Evolutionary conservation across 164 flowering plant genomes (phyloP), one percentile per base, ranked within the genome.

Genomic region (Liquidambar formosana): DNA sequence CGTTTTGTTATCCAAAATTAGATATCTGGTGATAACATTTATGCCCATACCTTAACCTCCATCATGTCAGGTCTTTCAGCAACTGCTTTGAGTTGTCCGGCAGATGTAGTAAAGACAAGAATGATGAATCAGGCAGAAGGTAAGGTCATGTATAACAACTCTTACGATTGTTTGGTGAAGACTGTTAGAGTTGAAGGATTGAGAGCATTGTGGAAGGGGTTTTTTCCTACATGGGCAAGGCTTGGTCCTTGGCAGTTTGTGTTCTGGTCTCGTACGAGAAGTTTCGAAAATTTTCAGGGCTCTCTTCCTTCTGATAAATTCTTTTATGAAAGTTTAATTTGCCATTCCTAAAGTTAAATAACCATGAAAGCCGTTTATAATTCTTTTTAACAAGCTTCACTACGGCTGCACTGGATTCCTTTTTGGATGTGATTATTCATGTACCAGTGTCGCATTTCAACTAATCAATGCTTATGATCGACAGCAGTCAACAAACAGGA

Each of bases 241-340:
- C 96, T 91, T 73, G 98, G 97, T 8, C 97, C 98, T 28, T 93
- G 97, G 96, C 98, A 90, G 60, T 91, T 93, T 76, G 94, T 86
- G 58, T 90, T 93, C 61, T 90, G 96, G 93, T 91, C 60, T 87
- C 97, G 11, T 93, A 91, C 71, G 92, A 88, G 74, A 86, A 76
- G 68, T 73, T 91, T 5, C 73, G 95, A 52, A 68, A 75, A 53
- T 10, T 86, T 64, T 80, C 92, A 5, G 96, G 96, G 41, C 66
- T 90, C 1, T 77, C 93, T 69, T 90, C 97, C 45, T 93, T 93
- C 79, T 93, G 77, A 81, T 43, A 8, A 38, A 19, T 22, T 53
- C 10, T 27, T 16, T 58, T 25, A 23, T 26, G 13, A 10, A 23
- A 11, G 18, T 16, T 58, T 4, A 58, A 14, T 12, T 12, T 23